Conservation (phyloP, 345 rosid species). For the Eucalyptus decipiens region DNA sequence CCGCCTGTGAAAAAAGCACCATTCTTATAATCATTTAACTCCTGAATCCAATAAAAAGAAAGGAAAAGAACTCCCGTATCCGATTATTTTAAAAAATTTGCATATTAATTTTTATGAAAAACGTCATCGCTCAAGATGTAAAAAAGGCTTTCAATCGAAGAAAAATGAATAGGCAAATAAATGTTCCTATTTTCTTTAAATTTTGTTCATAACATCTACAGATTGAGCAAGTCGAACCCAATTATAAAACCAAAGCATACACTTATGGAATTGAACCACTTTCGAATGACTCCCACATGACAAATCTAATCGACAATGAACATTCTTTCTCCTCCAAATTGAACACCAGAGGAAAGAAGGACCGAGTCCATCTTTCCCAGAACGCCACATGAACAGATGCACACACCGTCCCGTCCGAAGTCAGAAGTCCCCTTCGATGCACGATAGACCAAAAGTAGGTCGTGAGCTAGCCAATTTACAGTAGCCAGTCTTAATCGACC, state of each 20-base stretch:
- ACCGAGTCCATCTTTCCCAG: background rate
- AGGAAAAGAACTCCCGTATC: background rate
- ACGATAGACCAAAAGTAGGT: background rate
- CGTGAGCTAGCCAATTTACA: too few relatives aligned
- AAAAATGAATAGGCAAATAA: background rate
- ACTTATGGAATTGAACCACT: background rate
- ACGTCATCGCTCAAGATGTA: background rate
- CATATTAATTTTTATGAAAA: background rate
- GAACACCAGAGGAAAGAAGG: background rate
- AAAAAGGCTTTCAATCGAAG: background rate
- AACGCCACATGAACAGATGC: background rate
- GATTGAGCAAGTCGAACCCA: background rate
- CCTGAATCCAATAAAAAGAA: background rate
- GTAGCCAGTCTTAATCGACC: too few relatives aligned
- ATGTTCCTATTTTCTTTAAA: background rate
- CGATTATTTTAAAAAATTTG: too few relatives aligned
- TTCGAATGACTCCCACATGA: background rate
- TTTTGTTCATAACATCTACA: background rate
- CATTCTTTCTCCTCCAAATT: background rate
- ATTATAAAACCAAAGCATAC: background rate
- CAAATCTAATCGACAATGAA: background rate
- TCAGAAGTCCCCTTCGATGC: background rate
- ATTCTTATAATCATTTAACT: background rate
- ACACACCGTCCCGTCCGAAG: background rate
- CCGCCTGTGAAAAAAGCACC: background rate